Base-by-base conservation (phyloP, 805 yeast genomes). In the Ogataea ramenticola region DNA sequence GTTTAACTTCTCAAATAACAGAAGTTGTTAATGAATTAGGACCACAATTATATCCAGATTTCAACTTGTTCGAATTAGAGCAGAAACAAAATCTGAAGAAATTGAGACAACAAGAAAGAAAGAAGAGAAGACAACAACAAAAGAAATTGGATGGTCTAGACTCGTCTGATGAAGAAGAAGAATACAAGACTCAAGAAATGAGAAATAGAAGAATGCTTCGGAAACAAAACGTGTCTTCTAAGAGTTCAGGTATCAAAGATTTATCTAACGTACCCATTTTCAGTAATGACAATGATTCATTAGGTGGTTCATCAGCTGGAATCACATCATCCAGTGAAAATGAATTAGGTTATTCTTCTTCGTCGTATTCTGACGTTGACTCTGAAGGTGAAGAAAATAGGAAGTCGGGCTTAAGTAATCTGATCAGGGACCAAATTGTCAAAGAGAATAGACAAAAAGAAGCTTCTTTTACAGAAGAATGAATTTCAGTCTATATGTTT, bases 41-140 rank as follows among this genome's bases (percentile, higher is more conserved):
- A 0, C 93, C 95, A 4, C 76, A 81, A 56, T 63, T 93, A 43
- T 90, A 80, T 71, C 91, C 96, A 4, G 96, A 90, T 64, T 86
- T 90, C 58, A 82, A 82, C 50, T 61, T 77, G 46, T 61, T 73
- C 42, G 74, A 74, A 44, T 60, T 71, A 49, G 71, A 70, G 47
- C 67, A 72, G 46, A 59, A 61, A 39, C 52, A 64, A 47, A 65
- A 64, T 41, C 49, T 56, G 10, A 63, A 63, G 42, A 58, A 58
- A 29, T 56, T 60, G 44, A 55, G 49, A 42, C 39, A 43, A 42
- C 59, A 56, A 43, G 55, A 60, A 44, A 53, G 46, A 47, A 56
- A 49, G 51, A 49, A 29, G 29, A 49, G 31, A 30, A 36, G 43
- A 51, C 39, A 43, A 42, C 36, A 50, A 46, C 34, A 45, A 36